These are phyloP conservation scores for Fusarium siculi DNA, from an alignment of 2,329 filamentous ascomycete species.

Conservation along the genomic window DNA sequence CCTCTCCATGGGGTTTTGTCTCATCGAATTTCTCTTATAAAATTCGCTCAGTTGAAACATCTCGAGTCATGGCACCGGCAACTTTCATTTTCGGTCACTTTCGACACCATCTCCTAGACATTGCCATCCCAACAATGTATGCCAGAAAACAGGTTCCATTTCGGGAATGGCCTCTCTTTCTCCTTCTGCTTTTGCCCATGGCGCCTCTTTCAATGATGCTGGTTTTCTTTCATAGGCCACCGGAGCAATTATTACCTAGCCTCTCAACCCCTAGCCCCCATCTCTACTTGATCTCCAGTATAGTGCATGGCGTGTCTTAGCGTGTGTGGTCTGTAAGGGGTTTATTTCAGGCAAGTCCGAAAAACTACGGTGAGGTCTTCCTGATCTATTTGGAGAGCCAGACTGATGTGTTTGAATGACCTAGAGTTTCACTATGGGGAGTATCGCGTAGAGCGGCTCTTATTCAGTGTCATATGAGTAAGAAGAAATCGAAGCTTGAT, in stretches of 20 bases:
- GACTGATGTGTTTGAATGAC: neutral
- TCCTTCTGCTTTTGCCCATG: conserved; percentile 16
- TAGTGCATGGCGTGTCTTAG: conserved; percentile 15
- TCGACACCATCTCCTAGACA: neutral
- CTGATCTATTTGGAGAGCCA: neutral
- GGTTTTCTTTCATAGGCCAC: neutral
- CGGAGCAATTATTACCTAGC: conserved; percentile 14
- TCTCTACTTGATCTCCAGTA: conserved; percentile 4
- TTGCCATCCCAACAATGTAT: neutral
- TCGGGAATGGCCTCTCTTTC: neutral
- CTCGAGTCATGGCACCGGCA: conserved; percentile 23
- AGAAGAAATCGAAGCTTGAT: conserved; percentile 7
- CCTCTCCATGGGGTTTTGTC: neutral
- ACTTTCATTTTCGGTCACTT: conserved; percentile 1
- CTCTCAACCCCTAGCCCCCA: conserved; percentile 9
- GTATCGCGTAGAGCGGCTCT: conserved; percentile 5
- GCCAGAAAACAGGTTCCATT: neutral
- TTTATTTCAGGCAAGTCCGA: conserved; percentile 1
- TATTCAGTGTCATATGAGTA: conserved; percentile 1
- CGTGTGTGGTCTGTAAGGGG: conserved; percentile 9
- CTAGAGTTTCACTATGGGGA: neutral
- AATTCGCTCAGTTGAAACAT: conserved; percentile 12
- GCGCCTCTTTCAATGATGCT: conserved; percentile 1
- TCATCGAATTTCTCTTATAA: neutral
- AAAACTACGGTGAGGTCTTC: neutral